These are phyloP conservation scores for Glutinoglossum americanum DNA, from an alignment of 495 filamentous ascomycete genomes.

Conservation along the genomic window DNA sequence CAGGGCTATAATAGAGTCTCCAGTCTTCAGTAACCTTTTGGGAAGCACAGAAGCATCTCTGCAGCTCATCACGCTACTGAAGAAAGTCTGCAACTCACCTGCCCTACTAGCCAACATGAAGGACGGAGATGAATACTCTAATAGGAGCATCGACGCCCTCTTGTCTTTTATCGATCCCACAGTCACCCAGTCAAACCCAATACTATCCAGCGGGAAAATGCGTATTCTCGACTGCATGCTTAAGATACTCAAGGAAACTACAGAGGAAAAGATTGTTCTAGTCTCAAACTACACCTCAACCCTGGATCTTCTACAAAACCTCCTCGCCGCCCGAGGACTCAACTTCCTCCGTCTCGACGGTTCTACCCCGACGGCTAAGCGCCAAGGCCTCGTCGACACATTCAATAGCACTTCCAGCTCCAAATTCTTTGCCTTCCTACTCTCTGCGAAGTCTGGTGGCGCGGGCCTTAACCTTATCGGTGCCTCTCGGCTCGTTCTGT, in stretches of 20 bases:
- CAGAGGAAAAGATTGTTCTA: constrained; percentile 54
- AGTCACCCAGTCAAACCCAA: constrained; percentile 32
- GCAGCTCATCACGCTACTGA: constrained; percentile 56
- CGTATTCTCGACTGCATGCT: constrained; percentile 50
- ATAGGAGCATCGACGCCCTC: constrained; percentile 24
- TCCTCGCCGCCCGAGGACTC: constrained; percentile 40
- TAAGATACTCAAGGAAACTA: constrained; percentile 34
- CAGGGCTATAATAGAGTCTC: constrained; percentile 44
- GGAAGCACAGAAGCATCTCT: constrained; percentile 48
- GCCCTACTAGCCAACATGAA: constrained; percentile 34
- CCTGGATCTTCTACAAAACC: constrained; percentile 42
- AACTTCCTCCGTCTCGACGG: constrained; percentile 55
- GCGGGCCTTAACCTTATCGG: constrained; percentile 61
- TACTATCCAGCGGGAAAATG: constrained; percentile 45
- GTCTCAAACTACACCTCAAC: constrained; percentile 72
- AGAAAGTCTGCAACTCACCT: constrained; percentile 68
- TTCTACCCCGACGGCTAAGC: constrained; percentile 41
- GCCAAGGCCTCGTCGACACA: constrained; percentile 52
- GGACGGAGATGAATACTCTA: constrained; percentile 14
- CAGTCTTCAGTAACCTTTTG: constrained; percentile 39
- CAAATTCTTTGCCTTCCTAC: constrained; percentile 48
- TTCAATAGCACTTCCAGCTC: constrained; percentile 43
- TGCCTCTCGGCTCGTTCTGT: constrained; percentile 52
- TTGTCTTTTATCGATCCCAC: constrained; percentile 35
- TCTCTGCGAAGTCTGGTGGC: constrained; percentile 62